phyloP scores from a whole-genome alignment of 805 yeast genomes.

The Wickerhamomyces canadensis region DNA sequence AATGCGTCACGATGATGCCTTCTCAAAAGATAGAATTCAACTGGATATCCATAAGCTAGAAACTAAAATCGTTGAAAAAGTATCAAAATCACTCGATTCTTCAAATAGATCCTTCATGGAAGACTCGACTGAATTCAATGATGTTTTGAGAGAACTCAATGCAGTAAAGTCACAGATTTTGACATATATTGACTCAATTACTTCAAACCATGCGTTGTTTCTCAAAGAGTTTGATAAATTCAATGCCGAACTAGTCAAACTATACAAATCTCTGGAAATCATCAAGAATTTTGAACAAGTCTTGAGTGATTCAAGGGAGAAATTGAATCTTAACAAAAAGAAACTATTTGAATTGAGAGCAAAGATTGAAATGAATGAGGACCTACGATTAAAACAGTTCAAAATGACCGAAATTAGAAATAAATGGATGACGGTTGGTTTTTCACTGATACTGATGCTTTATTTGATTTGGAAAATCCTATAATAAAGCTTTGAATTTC shows the following conservation, averaged over 20 bases:
- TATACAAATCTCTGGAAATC: slow-evolving; percentile 7
- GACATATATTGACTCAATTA: neutral
- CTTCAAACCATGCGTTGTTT: neutral
- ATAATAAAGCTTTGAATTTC: slow-evolving; percentile 18
- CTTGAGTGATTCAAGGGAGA: slow-evolving; percentile 6
- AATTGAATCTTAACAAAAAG: slow-evolving; percentile 9
- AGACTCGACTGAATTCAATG: neutral
- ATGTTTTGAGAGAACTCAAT: neutral
- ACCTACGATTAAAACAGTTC: slow-evolving; percentile 1
- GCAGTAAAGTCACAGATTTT: neutral
- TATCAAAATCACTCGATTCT: slow-evolving; percentile 6
- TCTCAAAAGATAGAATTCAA: neutral
- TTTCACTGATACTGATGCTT: neutral
- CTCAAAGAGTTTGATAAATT: neutral
- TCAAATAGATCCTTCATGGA: neutral
- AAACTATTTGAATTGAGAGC: slow-evolving; percentile 8
- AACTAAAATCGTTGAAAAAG: neutral
- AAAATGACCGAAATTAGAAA: slow-evolving; percentile 5
- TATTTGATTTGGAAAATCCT: neutral
- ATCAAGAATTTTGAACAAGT: slow-evolving; percentile 10
- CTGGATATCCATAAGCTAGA: slow-evolving; percentile 1
- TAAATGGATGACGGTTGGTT: slow-evolving; percentile 1
- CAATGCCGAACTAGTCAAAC: slow-evolving; percentile 1
- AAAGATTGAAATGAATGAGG: slow-evolving; percentile 10
- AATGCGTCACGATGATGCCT: neutral